Base-by-base conservation (phyloP, 768 basidiomycete species). In the Boletus huronensis region DNA sequence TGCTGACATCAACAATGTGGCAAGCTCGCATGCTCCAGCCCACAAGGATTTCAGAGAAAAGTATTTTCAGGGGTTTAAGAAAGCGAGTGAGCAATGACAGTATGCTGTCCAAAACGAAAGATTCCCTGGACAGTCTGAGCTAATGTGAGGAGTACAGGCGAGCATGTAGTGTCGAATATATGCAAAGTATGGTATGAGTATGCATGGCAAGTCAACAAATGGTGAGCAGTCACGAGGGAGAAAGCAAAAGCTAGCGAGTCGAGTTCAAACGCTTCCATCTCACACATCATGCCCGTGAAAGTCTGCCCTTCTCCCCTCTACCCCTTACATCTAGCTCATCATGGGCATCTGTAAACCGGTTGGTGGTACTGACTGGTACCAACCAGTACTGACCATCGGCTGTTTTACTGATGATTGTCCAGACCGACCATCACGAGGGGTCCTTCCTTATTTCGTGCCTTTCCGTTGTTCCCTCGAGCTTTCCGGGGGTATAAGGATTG, bases 31-130 rank as follows among this genome's bases (percentile, higher is more conserved):
- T 63, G 66, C 83, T 13, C 94, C 95, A 3, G 94, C 93, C 1
- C 95, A 98, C 70, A 86, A 82, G 59, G 85, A 90, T 62, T 98
- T 98, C 68, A 77, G 92, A 50, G 83, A 87, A 59, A 91, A 93
- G 65, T 96, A 92, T 68, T 93, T 93, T 58, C 82, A 85, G 50
- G 86, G 90, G 0, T 94, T 95, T 70, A 87, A 77, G 58, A 82
- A 78, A 53, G 66, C 68, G 28, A 50, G 32, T 7, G 54, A 55
- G 32, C 40, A 54, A 49, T 67, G 16, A 44, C 31, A 32, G 11
- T 13, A n/a, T 16, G 26, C 31, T 23, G 14, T 19, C 25, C 47
- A 17, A 29, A 10, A 17, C 9, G 25, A 52, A 28, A 23, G 9
- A 38, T 29, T 38, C 31, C 9, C 9, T 17, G 23, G 42, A 23